phyloP scores from a whole-genome alignment of 495 filamentous ascomycete species.

The Cenococcum geophilum region DNA sequence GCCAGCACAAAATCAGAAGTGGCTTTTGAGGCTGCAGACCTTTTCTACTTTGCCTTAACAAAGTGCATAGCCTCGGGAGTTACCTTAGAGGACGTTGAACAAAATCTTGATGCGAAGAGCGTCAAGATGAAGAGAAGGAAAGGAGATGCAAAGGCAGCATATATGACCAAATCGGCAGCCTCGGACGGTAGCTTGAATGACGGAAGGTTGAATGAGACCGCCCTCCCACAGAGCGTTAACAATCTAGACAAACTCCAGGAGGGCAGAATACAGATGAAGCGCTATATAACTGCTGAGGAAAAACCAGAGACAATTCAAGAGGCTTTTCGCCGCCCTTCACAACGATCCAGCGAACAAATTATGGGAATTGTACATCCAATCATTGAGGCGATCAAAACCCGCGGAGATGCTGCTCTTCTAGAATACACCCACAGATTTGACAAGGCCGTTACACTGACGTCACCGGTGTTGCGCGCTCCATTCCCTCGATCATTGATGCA shows the following conservation, averaged over 20 bases:
- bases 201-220: slow-evolving; percentile 30
- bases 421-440: slow-evolving; percentile 96
- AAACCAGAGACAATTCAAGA: slow-evolving; percentile 56
- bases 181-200: slow-evolving; percentile 10
- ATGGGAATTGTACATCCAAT: slow-evolving; percentile 87
- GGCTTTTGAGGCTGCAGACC: slow-evolving; percentile 88
- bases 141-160: slow-evolving; percentile 86
- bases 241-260: slow-evolving; percentile 47
- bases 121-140: slow-evolving; percentile 85
- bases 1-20: slow-evolving; percentile 75
- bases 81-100: slow-evolving; percentile 77
- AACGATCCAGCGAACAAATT: slow-evolving; percentile 83
- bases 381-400: slow-evolving; percentile 70
- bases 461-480: slow-evolving; percentile 79
- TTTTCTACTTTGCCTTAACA: slow-evolving; percentile 91
- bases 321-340: slow-evolving; percentile 78
- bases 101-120: slow-evolving; percentile 88
- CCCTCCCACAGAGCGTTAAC: slow-evolving; percentile 40
- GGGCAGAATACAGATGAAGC: slow-evolving; percentile 74
- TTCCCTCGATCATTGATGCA: slow-evolving; percentile 82
- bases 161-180: slow-evolving; percentile 44
- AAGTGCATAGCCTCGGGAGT: slow-evolving; percentile 81
- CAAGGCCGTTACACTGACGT: slow-evolving; percentile 81
- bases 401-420: slow-evolving; percentile 80
- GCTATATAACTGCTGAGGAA: slow-evolving; percentile 60